These are phyloP conservation scores for Singerocomus rubriflavus DNA, from an alignment of 1,284 basidiomycete species.

Conservation along the genomic window DNA sequence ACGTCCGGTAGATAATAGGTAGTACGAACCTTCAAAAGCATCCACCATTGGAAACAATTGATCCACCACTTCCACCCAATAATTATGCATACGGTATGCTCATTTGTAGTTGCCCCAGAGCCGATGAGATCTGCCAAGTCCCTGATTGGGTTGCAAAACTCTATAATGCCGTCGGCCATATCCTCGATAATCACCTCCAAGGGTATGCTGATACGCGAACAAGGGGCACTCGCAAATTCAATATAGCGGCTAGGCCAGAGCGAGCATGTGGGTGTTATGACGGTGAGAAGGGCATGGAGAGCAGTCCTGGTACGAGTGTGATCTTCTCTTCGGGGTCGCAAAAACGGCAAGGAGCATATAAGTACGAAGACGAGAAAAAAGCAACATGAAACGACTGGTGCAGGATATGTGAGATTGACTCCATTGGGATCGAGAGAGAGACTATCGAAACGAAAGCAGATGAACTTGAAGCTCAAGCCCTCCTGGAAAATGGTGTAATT, in stretches of 20 bases:
- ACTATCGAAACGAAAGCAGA: neutral
- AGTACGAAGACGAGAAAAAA: constrained; percentile 9
- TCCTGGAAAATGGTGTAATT: constrained; percentile 5
- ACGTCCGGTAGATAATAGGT: neutral
- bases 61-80: constrained; percentile 32
- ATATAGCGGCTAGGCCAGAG: constrained; percentile 36
- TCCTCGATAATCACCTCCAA: constrained; percentile 28
- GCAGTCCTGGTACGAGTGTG: constrained; percentile 22
- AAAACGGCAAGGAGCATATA: constrained; percentile 4
- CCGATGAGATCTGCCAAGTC: constrained; percentile 30
- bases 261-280: constrained; percentile 36
- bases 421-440: neutral
- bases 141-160: constrained; percentile 32
- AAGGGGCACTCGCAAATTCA: constrained; percentile 22
- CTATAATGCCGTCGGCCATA: constrained; percentile 28
- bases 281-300: constrained; percentile 32
- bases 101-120: constrained; percentile 13
- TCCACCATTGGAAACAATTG: constrained; percentile 24
- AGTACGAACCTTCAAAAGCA: constrained; percentile 26
- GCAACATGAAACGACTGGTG: constrained; percentile 4
- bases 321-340: constrained; percentile 9
- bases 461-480: neutral
- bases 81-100: constrained; percentile 21
- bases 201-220: constrained; percentile 22
- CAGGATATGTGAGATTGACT: neutral